Evolutionary conservation across 176 grass and related monocot species (phyloP), one percentile per base, ranked within the genome.

Genomic region (Eleusine coracana): DNA sequence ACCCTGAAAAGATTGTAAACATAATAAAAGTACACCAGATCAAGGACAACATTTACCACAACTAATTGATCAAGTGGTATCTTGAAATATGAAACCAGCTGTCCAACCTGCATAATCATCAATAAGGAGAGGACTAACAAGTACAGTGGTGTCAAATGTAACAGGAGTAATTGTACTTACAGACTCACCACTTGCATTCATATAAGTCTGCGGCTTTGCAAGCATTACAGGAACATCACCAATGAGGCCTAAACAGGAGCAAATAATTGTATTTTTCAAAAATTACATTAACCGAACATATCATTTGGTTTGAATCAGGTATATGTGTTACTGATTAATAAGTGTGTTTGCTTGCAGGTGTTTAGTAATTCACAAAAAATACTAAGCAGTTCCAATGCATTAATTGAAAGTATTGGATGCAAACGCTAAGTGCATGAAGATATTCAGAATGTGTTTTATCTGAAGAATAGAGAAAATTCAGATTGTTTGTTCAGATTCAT

Each of bases 141-240:
- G 7, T 50, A 61, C 1, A 23, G 29, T 49, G 5, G 80, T 81
- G 15, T 68, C 16, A 70, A 62, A 10, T 85, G 36, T 14, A 74
- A 29, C n/a, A 64, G 10, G 10, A 67, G 81, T 52, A 60, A 74
- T 79, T 80, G 39, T 89, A 93, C 90, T 98, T 93, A 98, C 92
- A 95, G 96, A 95, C 89, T 98, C 92, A 90, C 96, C 96, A 55
- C 92, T 98, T 86, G 90, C 88, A 90, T 98, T 95, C 92, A 98
- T 98, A 85, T 81, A 98, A 54, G 96, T 93, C 55, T 95, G 92
- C 29, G 92, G 96, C 79, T 95, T 98, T 73, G 90, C 92, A 82
- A 98, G 90, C 87, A 95, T 90, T 65, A 98, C 67, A 45, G 92
- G 92, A 8, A 88, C 84, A 75, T 98, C 91, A 76, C 92, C 89